Evolutionary conservation across 2,329 filamentous ascomycete species (phyloP), one percentile per base, ranked within the genome.

Genomic region (Exophiala dermatitidis): DNA sequence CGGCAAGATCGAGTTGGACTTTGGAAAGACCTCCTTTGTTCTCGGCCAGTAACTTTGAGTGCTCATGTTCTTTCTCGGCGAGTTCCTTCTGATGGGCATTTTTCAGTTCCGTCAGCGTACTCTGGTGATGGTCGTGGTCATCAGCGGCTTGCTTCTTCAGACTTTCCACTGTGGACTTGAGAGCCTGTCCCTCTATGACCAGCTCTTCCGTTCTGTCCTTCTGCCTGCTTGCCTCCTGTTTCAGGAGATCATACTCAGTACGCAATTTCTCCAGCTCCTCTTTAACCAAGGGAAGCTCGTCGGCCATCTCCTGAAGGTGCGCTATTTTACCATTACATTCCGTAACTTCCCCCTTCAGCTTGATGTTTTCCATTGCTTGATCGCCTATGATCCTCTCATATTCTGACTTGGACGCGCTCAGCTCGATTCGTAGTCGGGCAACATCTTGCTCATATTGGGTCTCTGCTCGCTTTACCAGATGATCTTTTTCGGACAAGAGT

Each of bases 381-480:
- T 69, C 65, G 4, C 67, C 51, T 48, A 63, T 61, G 34, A 61
- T 53, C 46, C 59, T 59, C 42, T 64, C 62, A 42, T 70, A 71
- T 48, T 68, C 67, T 31, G 67, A 66, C 56, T 77, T 76, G 54
- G 70, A 71, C 26, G 74, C 73, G 36, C 73, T 71, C 37, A 76
- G 68, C 52, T 81, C 74, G 38, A 77, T 67, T 32, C 74, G 71
- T 5, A 80, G 68, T 57, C 76, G 73, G 48, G 69, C 75, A 56
- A 74, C 69, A 36, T 70, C 43, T 70, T 69, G 59, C 69, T 72
- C 71, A 56, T 79, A 74, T 54, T 78, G 74, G 40, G 66, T 67
- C 54, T 74, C 70, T 19, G 74, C 68, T 53, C 77, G 71, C 50
- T 73, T 75, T 55, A 76, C 72, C 46, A 76, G 68, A 31, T 74